Evolutionary conservation across 2,329 filamentous ascomycete species (phyloP), one percentile per base, ranked within the genome.

Genomic region (Colletotrichum horii): DNA sequence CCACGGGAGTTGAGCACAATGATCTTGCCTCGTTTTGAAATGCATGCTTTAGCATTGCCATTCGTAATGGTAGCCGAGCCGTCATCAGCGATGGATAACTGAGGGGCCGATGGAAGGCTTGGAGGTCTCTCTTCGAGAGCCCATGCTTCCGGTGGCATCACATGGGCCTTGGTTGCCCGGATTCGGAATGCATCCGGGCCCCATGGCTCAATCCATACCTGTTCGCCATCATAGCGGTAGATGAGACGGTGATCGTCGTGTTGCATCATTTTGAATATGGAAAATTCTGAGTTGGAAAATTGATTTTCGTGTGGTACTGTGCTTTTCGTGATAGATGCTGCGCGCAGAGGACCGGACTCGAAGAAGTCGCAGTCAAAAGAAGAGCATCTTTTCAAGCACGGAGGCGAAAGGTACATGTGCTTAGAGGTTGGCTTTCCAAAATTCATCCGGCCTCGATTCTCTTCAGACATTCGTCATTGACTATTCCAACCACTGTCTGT

Each of bases 171-270:
- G 4, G 87, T 88, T 0, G 86, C 84, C 24, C 88, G 86, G 3
- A 90, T 79, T 32, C 88, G 86, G 2, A 89, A 77, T 1, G 87
- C 85, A 75, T 88, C 84, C 4, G 78, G 60, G 14, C 87, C 87
- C 88, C 88, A 89, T 24, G 55, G 55, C 55, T 58, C 55, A 19
- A 58, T 58, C 26, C 55, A 7, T 28, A 89, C 81, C 15, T 83
- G 80, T 75, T 89, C 87, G 15, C 83, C 84, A 79, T 89, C 87
- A 70, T 80, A 85, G 4, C 69, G 70, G 72, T 77, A 82, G 43
- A 52, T 14, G 43, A 52, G 43, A 52, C n/a, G n/a, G 43, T 52
- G 43, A 52, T 52, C 43, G 6, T 52, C 43, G 12, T 52, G n/a
- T 52, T 52, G 43, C 11, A 52, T 52, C 43, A 52, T 52, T n/a